Percentiles rank a stretch among this genome's conserved stretches.
Conservation (phyloP, 495 filamentous ascomycete genomes). For the Halenospora varia region DNA sequence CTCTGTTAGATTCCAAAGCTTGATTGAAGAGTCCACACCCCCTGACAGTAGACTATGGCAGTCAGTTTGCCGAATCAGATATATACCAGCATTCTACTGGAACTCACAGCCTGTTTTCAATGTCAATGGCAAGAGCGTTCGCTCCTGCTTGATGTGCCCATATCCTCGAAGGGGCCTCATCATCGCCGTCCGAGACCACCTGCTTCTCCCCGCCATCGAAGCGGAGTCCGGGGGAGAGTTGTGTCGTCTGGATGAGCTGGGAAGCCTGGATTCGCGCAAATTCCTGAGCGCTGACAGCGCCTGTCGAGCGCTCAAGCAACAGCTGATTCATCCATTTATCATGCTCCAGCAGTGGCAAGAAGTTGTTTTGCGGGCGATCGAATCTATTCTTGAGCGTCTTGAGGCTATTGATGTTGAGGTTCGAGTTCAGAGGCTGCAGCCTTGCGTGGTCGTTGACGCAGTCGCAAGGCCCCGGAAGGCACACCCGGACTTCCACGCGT, state of each 20-base stretch:
- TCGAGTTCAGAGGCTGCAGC: too few species aligned
- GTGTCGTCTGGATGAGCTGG: conserved; percentile 55
- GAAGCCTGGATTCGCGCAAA: conserved; percentile 62
- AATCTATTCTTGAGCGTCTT: too few species aligned
- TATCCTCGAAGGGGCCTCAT: conserved; percentile 11
- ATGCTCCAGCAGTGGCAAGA: not conserved
- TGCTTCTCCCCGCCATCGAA: conserved; percentile 58
- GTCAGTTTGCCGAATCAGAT: not conserved
- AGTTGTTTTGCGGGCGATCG: not conserved
- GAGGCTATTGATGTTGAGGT: not conserved
- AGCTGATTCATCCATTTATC: conserved; percentile 73
- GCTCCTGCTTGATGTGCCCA: conserved; percentile 73
- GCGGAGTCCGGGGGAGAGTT: conserved; percentile 56
- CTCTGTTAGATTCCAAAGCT: conserved; percentile 77
- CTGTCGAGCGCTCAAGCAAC: conserved; percentile 67
- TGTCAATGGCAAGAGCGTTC: conserved; percentile 71
- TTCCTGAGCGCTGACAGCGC: conserved; percentile 52
- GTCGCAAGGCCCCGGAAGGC: too few species aligned
- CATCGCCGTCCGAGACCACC: conserved; percentile 19
- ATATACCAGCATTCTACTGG: conserved; percentile 40
- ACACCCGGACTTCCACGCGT: not conserved
- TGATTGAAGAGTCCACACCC: conserved; percentile 73
- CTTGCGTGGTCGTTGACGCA: too few species aligned
- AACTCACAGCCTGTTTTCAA: conserved; percentile 74
- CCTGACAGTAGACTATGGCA: conserved; percentile 68